Conservation (phyloP, 1,139 yeast species). For the Kluyveromyces sp. region DNA sequence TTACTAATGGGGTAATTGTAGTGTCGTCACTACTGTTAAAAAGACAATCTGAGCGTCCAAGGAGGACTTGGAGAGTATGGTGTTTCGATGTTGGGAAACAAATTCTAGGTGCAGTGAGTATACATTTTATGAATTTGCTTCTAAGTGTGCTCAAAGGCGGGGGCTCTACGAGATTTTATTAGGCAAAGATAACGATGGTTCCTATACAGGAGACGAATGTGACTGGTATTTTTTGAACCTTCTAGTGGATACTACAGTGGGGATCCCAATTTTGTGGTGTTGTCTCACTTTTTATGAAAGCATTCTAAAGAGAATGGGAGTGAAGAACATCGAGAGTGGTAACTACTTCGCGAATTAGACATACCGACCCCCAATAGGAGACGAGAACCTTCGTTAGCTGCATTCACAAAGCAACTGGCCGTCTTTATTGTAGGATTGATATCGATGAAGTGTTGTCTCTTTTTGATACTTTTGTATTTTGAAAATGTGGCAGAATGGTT, state of each 20-base stretch:
- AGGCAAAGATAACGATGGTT: constrained; percentile 14
- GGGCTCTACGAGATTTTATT: constrained; percentile 3
- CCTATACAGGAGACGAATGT: constrained; percentile 50
- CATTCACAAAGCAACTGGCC: constrained; percentile 65
- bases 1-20: constrained; percentile 59
- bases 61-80: constrained; percentile 88
- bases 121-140: constrained; percentile 72
- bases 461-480: constrained; percentile 50
- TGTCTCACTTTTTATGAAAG: constrained; percentile 39
- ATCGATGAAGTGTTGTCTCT: constrained; percentile 48
- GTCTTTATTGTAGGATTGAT: constrained; percentile 56
- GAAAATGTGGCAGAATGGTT: constrained; percentile 35
- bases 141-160: constrained; percentile 50
- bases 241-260: constrained; percentile 88
- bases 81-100: constrained; percentile 84
- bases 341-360: constrained; percentile 39
- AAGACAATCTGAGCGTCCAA: constrained; percentile 70
- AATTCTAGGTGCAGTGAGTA: constrained; percentile 74
- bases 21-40: constrained; percentile 67
- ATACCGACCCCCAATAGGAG: constrained; percentile 35
- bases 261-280: constrained; percentile 73
- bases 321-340: constrained; percentile 69
- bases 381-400: constrained; percentile 51
- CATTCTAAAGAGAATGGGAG: constrained; percentile 41
- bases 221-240: constrained; percentile 90